Conservation (phyloP, 1,139 yeast genomes). For the Hansenula sp. region DNA sequence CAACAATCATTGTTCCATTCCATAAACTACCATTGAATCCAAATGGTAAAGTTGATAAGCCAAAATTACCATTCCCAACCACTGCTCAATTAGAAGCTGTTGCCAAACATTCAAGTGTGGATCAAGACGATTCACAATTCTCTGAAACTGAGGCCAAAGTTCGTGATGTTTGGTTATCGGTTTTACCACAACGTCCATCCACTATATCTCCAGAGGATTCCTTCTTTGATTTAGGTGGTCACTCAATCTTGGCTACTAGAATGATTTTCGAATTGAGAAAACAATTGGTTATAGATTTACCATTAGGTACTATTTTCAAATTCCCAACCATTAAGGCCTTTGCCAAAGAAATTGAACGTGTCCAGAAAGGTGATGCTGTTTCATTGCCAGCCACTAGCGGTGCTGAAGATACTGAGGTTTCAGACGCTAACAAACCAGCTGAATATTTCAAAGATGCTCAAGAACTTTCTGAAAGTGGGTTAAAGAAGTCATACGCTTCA, state of each 20-base stretch:
- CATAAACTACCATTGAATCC: constrained; percentile 89
- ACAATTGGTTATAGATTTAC: constrained; percentile 72
- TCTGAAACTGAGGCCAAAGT: constrained; percentile 64
- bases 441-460: constrained; percentile 79
- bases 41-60: constrained; percentile 97
- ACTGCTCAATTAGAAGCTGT: constrained; percentile 62
- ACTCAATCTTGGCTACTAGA: constrained; percentile 92
- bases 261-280: constrained; percentile 93
- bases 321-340: constrained; percentile 81
- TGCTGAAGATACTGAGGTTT: constrained; percentile 12
- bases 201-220: constrained; percentile 75
- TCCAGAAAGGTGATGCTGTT: constrained; percentile 31
- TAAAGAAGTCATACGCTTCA: constrained; percentile 40
- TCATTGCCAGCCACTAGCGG: constrained; percentile 15
- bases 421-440: constrained; percentile 25
- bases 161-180: constrained; percentile 78
- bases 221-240: constrained; percentile 97
- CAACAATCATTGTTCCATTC: constrained; percentile 86
- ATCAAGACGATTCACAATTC: constrained; percentile 48
- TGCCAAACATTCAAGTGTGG: constrained; percentile 35
- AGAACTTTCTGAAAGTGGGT: constrained; percentile 41
- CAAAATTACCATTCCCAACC: constrained; percentile 93
- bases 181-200: constrained; percentile 83
- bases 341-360: constrained; percentile 65
- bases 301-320: constrained; percentile 85